These are phyloP conservation scores for Penicillium sp. DNA, from an alignment of 2,329 filamentous ascomycete genomes.

Conservation along the genomic window DNA sequence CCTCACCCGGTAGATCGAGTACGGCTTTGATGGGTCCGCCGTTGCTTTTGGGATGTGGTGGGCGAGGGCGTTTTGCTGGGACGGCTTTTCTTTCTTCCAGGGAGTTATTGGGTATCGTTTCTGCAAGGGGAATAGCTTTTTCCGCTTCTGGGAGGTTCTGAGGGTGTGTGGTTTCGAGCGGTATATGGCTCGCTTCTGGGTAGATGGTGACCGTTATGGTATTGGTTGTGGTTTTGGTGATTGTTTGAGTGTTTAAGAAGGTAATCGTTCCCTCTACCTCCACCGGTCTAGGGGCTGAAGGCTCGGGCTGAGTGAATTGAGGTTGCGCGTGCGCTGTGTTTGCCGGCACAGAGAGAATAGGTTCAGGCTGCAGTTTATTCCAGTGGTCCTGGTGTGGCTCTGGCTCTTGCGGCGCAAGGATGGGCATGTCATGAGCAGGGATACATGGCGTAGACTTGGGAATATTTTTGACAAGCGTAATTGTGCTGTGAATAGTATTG, in stretches of 20 bases:
- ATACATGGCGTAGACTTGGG: neutral
- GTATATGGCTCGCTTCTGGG: neutral
- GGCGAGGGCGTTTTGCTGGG: neutral
- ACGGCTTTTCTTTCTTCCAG: conserved; percentile 4
- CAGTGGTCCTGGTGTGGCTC: neutral
- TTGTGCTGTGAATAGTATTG: neutral
- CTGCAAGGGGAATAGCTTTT: neutral
- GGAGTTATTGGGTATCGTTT: neutral
- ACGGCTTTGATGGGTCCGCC: neutral
- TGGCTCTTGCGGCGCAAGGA: neutral
- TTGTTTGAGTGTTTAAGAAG: conserved; percentile 13
- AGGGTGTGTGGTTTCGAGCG: neutral
- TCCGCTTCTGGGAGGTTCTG: neutral
- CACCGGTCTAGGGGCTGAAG: neutral
- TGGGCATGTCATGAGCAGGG: neutral
- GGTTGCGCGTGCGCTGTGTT: neutral
- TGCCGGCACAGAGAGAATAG: neutral
- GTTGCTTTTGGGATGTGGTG: neutral
- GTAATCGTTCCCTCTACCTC: conserved; percentile 9
- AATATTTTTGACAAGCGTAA: neutral
- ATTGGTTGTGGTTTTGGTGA: conserved; percentile 6
- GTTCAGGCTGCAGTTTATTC: neutral
- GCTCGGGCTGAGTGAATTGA: neutral
- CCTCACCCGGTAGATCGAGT: conserved; percentile 6
- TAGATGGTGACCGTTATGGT: conserved; percentile 14